Base-by-base conservation (phyloP, 192 early-diverging fungal genomes). In the Entomortierella lignicola region DNA sequence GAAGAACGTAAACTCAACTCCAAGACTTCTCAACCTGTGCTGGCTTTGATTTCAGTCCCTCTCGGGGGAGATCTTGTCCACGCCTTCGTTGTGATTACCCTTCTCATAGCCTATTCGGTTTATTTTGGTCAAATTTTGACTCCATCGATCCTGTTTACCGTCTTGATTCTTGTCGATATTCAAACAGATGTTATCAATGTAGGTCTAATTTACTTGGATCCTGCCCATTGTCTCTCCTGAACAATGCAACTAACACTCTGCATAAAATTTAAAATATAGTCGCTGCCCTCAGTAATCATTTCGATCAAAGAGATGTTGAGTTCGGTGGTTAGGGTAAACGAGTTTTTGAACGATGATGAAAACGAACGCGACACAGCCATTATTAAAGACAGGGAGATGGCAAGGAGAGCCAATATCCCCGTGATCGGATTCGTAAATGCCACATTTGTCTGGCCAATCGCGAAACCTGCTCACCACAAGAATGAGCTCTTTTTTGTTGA, bases 351-450 rank as follows among this genome's bases (percentile, higher is more conserved):
- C 26, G 75, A 79, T 11, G 75, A 79, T 18, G 75, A 79, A 20
- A 79, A 79, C 25, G 75, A 79, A 4, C 75, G 75, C 50, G 67
- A 79, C 42, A 79, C 75, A 4, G 66, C 61, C 25, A 48, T 79
- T 13, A 70, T 79, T 39, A 63, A 68, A 11, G 75, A 79, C 43
- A 44, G 75, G 23, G 75, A 70, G 31, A 69, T 79, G 63, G 75
- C 75, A 15, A 53, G 67, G 18, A 58, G 75, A 34, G 75, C 75
- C 42, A 79, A 79, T 37, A 70, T 79, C 10, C 75, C 75, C 10
- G 55, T 79, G 10, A 79, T 79, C 26, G 75, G 75, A 23, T 79
- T 79, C 27, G 68, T 79, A 8, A 70, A 79, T 31, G 75, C 75
- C 2, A 52, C 67, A 0, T 79, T 79, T 61, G 32, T 79, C 32